Conservation (phyloP, 257 asterid species). For the Anisodus tanguticus region DNA sequence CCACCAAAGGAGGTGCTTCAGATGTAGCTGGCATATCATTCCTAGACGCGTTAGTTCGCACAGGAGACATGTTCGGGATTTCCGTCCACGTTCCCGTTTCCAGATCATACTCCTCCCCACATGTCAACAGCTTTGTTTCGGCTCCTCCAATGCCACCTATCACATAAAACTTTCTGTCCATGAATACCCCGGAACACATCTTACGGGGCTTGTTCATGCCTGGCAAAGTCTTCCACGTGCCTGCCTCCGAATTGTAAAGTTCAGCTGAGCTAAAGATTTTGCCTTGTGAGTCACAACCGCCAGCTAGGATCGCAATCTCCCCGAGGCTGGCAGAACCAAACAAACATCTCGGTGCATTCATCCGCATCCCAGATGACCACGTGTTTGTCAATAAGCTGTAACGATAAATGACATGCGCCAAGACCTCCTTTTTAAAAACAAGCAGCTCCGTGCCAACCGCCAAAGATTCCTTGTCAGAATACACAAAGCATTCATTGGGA, state of each 20-base stretch:
- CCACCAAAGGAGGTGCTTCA: background rate
- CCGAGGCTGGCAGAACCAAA: background rate
- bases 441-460: too few relatives aligned
- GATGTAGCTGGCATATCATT: constrained; percentile 24
- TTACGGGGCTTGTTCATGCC: background rate
- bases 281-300: background rate
- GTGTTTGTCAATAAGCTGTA: too few relatives aligned
- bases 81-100: background rate
- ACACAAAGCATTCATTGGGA: too few relatives aligned
- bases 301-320: background rate
- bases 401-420: too few relatives aligned
- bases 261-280: background rate
- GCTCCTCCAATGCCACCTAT: background rate
- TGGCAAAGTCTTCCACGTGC: background rate
- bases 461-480: constrained; percentile 33
- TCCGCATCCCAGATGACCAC: background rate
- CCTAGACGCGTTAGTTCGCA: background rate
- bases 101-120: background rate
- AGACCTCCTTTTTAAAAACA: too few relatives aligned
- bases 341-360: background rate
- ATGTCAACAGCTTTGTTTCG: background rate
- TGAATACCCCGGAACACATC: background rate
- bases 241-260: background rate
- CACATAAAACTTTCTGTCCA: background rate
- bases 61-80: background rate